A percentile compares a stretch with the other conserved stretches of the same genome.
These are phyloP conservation scores for Pleurotus sapidus DNA, from an alignment of 768 basidiomycete genomes.

Conservation along the genomic window DNA sequence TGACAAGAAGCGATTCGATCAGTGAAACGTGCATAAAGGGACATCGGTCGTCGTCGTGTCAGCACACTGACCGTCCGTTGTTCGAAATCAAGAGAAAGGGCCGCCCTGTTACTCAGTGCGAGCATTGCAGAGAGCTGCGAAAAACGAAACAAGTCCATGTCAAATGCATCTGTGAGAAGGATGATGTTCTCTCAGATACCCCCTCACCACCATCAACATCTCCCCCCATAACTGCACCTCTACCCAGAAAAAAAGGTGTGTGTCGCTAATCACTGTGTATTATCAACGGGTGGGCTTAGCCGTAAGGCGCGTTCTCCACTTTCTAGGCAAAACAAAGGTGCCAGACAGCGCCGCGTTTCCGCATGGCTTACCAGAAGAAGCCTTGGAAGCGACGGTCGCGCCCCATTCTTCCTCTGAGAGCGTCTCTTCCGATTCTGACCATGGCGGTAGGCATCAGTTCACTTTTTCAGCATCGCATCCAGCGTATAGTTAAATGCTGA, in stretches of 20 bases:
- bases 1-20: constrained; percentile 3
- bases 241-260: constrained; percentile 63
- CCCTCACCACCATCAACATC: constrained; percentile 27
- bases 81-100: constrained; percentile 95
- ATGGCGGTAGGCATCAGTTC: constrained; percentile 53
- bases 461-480: constrained; percentile 27
- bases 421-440: constrained; percentile 57
- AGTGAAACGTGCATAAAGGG: constrained; percentile 95
- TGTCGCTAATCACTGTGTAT: constrained; percentile 17
- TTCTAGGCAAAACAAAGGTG: constrained; percentile 54
- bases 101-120: constrained; percentile 88
- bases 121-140: constrained; percentile 80
- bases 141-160: constrained; percentile 86
- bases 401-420: constrained; percentile 43
- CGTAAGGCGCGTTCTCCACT: constrained; percentile 36
- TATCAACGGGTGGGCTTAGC: constrained; percentile 34
- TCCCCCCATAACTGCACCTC: constrained; percentile 23
- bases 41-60: constrained; percentile 86
- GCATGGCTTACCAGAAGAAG: constrained; percentile 67
- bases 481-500: constrained; percentile 4
- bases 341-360: constrained; percentile 78
- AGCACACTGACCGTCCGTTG: constrained; percentile 83
- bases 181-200: constrained; percentile 52
- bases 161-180: constrained; percentile 84
- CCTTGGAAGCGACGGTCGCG: constrained; percentile 64